Conservation (phyloP, 1,284 basidiomycete species). For the Austroboletus novae-zelandiae region DNA sequence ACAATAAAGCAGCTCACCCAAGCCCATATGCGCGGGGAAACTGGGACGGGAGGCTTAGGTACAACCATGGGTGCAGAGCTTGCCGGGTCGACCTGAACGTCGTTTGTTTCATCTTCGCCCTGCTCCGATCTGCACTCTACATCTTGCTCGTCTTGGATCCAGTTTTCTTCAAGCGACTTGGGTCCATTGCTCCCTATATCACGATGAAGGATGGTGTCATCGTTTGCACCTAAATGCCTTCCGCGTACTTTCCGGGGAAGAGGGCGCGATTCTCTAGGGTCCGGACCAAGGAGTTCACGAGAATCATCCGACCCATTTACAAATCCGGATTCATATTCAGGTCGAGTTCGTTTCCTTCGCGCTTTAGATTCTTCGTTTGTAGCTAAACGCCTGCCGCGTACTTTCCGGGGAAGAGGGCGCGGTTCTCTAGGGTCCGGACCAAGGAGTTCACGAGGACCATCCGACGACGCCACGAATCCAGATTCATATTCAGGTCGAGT, state of each 20-base stretch:
- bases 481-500: slow-evolving; percentile 19
- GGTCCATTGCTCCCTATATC: slow-evolving; percentile 1
- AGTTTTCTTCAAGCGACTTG: slow-evolving; percentile 15
- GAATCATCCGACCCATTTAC: background rate
- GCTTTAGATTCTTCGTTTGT: no score
- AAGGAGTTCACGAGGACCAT: slow-evolving; percentile 10
- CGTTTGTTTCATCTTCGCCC: slow-evolving; percentile 10
- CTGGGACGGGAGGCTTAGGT: slow-evolving; percentile 35
- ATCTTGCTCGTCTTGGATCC: slow-evolving; percentile 27
- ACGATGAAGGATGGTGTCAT: background rate
- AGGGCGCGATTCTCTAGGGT: slow-evolving; percentile 20
- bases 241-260: slow-evolving; percentile 19
- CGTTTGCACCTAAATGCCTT: background rate
- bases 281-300: slow-evolving; percentile 19
- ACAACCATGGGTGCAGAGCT: background rate
- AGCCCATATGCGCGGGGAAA: slow-evolving; percentile 52
- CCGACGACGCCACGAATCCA: background rate
- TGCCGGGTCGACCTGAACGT: background rate
- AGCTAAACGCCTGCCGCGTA: background rate
- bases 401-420: slow-evolving; percentile 25
- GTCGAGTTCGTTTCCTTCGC: slow-evolving; percentile 24
- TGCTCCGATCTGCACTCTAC: slow-evolving; percentile 11
- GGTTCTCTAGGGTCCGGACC: slow-evolving; percentile 18
- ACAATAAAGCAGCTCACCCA: slow-evolving; percentile 34
- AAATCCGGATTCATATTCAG: slow-evolving; percentile 15